Evolutionary conservation across 306 rosid species (phyloP), one percentile per base, ranked within the genome.

Genomic region (Benincasa hispida): DNA sequence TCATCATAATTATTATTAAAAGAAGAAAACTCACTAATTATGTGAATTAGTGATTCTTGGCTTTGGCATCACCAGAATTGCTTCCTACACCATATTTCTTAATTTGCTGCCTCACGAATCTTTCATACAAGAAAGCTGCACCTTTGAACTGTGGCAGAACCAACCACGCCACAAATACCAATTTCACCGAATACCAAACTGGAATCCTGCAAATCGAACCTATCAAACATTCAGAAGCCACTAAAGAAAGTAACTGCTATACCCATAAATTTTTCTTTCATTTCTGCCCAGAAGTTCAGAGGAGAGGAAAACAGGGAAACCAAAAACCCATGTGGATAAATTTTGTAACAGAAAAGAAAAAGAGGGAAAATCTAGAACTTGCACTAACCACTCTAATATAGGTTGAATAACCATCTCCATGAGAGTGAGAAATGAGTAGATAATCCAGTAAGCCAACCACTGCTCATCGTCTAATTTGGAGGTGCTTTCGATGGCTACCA

Each of bases 361-460:
- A 14, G n/a, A 5, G n/a, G 35, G 2, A 56, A 19, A 77, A 21
- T 24, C 5, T 24, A 10, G 8, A 14, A 39, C 4, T 2, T 34
- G 6, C 19, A 39, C 86, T 50, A 45, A 91, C 97, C 88, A 91
- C 63, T 90, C 84, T 13, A 91, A 74, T 21, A 88, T 37, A 2
- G 97, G 88, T 47, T 84, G 91, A 61, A 93, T 76, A 22, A 90
- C 54, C 89, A 93, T 91, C 85, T 93, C 98, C 75, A 76, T 5
- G 57, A 93, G 98, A 6, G 98, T 86, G 83, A 93, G 89, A 70
- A 90, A 86, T 0, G 98, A 93, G 91, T 91, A 93, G 28, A 90
- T 41, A 68, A 93, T 90, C 98, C 98, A 93, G 65, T 93, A 93
- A 72, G 98, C 91, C 80, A 93, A 96, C 98, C 98, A 93, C 66